Conservation (phyloP, 306 rosid genomes). For the Begonia fuchsioides region DNA sequence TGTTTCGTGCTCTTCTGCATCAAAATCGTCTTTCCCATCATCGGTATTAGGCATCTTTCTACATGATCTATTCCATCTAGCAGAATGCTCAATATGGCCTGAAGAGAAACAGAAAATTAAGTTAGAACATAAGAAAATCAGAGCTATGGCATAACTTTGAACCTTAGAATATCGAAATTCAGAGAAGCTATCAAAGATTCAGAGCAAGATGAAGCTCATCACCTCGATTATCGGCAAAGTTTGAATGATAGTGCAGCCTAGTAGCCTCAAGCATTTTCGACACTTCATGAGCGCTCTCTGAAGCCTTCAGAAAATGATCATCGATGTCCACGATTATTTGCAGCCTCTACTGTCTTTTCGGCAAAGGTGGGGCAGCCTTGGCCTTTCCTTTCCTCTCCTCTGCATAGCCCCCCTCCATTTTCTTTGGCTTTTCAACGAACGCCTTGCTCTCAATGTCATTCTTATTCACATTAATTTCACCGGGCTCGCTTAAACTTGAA, state of each 20-base stretch:
- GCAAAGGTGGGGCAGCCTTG: conserved; percentile 11
- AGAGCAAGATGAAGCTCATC: conserved; percentile 2
- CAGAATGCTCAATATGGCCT: conserved; percentile 96
- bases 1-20: conserved; percentile 69
- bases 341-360: conserved; percentile 8
- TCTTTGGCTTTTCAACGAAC: conserved; percentile 24
- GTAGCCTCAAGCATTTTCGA: conserved; percentile 96
- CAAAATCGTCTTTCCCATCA: conserved; percentile 62
- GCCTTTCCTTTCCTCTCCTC: conserved; percentile 8
- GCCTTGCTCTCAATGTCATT: conserved; percentile 25
- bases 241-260: conserved; percentile 82
- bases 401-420: conserved; percentile 15
- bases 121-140: neutral
- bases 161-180: neutral
- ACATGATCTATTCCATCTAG: conserved; percentile 87
- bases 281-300: conserved; percentile 78
- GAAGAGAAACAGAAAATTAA: neutral
- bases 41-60: conserved; percentile 39
- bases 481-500: conserved; percentile 29
- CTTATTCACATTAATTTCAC: conserved; percentile 12
- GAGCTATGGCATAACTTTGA: too few species aligned
- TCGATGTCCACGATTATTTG: conserved; percentile 42
- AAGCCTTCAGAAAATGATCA: conserved; percentile 81
- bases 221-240: conserved; percentile 96
- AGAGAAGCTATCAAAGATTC: neutral